Percentiles rank a stretch among this genome's conserved stretches.
Conservation (phyloP, 2,329 filamentous ascomycete genomes). For the Ilyonectria robusta region DNA sequence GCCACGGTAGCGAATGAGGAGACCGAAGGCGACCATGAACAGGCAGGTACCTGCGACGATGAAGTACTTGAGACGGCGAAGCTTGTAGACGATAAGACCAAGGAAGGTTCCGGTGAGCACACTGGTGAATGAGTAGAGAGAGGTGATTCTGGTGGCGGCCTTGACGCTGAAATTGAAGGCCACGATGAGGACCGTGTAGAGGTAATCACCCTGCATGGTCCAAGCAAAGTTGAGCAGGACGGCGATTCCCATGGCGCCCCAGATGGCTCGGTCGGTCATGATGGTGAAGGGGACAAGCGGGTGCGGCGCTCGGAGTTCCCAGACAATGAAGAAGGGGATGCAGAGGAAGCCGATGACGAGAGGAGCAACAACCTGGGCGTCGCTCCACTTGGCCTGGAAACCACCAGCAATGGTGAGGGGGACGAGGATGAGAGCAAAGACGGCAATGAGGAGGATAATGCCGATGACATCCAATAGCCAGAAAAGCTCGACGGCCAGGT, state of each 20-base stretch:
- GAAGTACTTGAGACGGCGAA: constrained; percentile 74
- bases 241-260: constrained; percentile 73
- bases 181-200: constrained; percentile 74
- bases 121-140: constrained; percentile 70
- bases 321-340: constrained; percentile 66
- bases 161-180: constrained; percentile 71
- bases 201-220: constrained; percentile 75
- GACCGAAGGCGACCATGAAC: constrained; percentile 76
- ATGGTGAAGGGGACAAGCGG: constrained; percentile 73
- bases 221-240: constrained; percentile 70
- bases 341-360: constrained; percentile 62
- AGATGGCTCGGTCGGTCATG: constrained; percentile 75
- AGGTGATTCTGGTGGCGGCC: constrained; percentile 71
- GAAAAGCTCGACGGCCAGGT: constrained; percentile 58
- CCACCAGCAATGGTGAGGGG: constrained; percentile 64
- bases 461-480: constrained; percentile 63
- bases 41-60: constrained; percentile 72
- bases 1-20: constrained; percentile 75
- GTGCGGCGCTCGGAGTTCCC: constrained; percentile 63
- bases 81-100: constrained; percentile 69
- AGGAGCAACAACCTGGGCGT: constrained; percentile 58
- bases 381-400: constrained; percentile 54
- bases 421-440: constrained; percentile 62
- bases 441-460: constrained; percentile 61
- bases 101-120: constrained; percentile 71